Percentiles rank a stretch among this genome's conserved stretches.
Conservation (phyloP, 352 stramenopile genomes). For the Phytophthora brassicae region DNA sequence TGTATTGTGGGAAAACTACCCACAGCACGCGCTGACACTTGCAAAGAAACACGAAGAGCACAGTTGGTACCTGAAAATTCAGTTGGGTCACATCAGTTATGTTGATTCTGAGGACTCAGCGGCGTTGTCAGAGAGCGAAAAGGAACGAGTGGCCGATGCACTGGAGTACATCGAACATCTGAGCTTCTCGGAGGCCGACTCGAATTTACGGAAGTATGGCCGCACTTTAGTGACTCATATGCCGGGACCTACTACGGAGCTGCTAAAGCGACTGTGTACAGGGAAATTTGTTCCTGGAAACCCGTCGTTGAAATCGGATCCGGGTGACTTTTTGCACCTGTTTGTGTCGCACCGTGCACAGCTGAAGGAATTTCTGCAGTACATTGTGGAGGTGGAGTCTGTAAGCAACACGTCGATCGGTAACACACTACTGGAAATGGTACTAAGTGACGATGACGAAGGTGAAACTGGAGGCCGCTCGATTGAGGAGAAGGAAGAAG, state of each 20-base stretch:
- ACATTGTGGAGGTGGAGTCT: constrained; percentile 88
- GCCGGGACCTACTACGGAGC: constrained; percentile 85
- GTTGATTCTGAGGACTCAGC: constrained; percentile 77
- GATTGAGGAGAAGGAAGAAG: constrained; percentile 75
- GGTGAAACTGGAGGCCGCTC: constrained; percentile 27
- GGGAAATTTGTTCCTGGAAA: constrained; percentile 71
- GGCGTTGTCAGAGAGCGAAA: constrained; percentile 68
- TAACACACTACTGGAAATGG: constrained; percentile 90
- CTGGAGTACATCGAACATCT: constrained; percentile 90
- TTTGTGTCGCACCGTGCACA: constrained; percentile 91
- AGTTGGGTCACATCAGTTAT: constrained; percentile 90
- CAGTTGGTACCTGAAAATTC: constrained; percentile 92
- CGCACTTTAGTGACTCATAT: constrained; percentile 88
- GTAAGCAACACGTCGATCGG: constrained; percentile 88
- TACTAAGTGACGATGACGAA: constrained; percentile 72
- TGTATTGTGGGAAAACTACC: constrained; percentile 92
- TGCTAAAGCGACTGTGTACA: constrained; percentile 91
- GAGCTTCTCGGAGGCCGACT: constrained; percentile 83
- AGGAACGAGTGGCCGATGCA: constrained; percentile 85
- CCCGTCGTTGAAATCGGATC: constrained; percentile 70
- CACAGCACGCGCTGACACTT: constrained; percentile 86
- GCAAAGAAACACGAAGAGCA: constrained; percentile 91
- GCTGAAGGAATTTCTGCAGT: constrained; percentile 88
- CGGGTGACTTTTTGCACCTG: constrained; percentile 89
- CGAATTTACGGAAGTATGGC: constrained; percentile 88